Conservation (phyloP, 441 rosid species). For the Adansonia gregorii region DNA sequence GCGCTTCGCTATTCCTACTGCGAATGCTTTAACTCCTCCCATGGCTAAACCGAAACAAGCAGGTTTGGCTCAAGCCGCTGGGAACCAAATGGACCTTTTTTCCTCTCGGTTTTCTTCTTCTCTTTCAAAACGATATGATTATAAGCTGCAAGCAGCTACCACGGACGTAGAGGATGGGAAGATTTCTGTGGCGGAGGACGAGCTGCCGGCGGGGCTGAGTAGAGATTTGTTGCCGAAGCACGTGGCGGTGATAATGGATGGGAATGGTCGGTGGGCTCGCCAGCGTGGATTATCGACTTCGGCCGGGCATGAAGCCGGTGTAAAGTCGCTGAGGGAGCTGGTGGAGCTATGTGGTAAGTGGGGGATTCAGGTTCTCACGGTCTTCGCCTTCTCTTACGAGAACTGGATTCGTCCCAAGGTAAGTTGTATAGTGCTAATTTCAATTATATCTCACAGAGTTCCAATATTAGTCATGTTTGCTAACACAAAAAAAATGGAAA, state of each 20-base stretch:
- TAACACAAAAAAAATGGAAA: background rate
- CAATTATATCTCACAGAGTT: background rate
- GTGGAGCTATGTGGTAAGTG: conserved; percentile 47
- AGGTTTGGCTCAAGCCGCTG: background rate
- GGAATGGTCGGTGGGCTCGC: conserved; percentile 71
- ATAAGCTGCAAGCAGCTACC: conserved; percentile 31
- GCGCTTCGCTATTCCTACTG: background rate
- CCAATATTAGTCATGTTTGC: too few relatives aligned
- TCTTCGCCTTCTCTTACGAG: conserved; percentile 67
- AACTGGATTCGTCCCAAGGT: conserved; percentile 70
- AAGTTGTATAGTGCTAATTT: background rate
- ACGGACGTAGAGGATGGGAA: conserved; percentile 27
- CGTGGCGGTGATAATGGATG: conserved; percentile 89
- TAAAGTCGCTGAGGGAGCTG: conserved; percentile 53
- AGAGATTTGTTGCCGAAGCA: conserved; percentile 67
- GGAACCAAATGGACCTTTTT: background rate
- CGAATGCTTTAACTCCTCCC: background rate
- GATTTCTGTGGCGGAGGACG: conserved; percentile 30
- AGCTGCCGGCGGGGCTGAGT: conserved; percentile 54
- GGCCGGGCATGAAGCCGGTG: conserved; percentile 66
- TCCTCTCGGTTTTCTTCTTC: background rate
- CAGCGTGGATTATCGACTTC: conserved; percentile 48
- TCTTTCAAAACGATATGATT: conserved; percentile 12
- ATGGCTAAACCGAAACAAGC: background rate
- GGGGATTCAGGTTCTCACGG: conserved; percentile 64